Base-by-base conservation (phyloP, 768 basidiomycete species). In the Suillus alpinus region DNA sequence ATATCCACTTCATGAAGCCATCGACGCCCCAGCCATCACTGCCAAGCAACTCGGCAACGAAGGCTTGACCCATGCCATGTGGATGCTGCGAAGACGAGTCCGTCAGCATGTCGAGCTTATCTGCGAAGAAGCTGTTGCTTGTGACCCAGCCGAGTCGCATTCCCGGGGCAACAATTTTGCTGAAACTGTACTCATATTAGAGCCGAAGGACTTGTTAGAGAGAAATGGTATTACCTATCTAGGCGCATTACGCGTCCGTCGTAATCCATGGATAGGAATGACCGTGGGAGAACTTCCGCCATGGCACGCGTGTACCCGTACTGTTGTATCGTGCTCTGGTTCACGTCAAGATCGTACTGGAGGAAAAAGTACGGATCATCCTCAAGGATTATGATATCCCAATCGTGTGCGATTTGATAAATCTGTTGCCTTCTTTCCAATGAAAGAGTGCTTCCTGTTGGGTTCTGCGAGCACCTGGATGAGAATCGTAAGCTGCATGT, bases 141-240 rank as follows among this genome's bases (percentile, higher is more conserved):
- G 81, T 81, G 37, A 81, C 76, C 78, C 78, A 81, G 41, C 81
- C 83, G 47, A 84, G 72, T n/a, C 83, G 78, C 71, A 83, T 81
- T 32, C 83, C 83, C 0, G 83, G 83, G 2, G 80, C 82, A 63
- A 83, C 70, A 23, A 82, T 74, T 69, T 83, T 83, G 70, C 78
- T 80, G 64, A 83, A 79, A 57, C 78, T 80, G 47, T 44, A 41
- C 26, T 55, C 26, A 7, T 18, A 41, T 29, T 41, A 29, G n/a
- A 29, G 40, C 18, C 18, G 43, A 26, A 12, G 4, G 1, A 49
- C 37, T 14, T 53, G 60, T 49, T 1, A 43, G n/a, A 10, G 52
- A 53, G 39, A 23, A 37, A 26, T 6, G 4, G 58, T 62, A 71
- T 36, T 36, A 74, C 73, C 81, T 80, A 62, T 82, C 81, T 16